Evolutionary conservation across 495 filamentous ascomycete genomes (phyloP).

Genomic region (Podospora pseudoanserina): DNA sequence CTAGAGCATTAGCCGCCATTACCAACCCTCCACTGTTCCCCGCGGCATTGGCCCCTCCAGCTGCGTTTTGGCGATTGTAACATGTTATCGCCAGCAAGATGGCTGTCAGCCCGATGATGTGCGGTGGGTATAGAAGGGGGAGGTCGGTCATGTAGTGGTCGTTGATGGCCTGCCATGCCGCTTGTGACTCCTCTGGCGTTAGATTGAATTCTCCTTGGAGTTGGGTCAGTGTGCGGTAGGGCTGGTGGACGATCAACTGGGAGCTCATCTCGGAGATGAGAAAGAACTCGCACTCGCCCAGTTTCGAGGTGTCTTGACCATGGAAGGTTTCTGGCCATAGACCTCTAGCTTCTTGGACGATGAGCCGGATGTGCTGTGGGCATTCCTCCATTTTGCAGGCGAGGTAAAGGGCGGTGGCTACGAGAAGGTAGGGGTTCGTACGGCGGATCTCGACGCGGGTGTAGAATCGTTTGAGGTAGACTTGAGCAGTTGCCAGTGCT

Average conservation of each 20-base stretch:
- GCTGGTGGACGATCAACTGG: slow-evolving; percentile 92
- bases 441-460: slow-evolving; percentile 83
- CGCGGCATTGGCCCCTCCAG: slow-evolving; percentile 2
- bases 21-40: slow-evolving; percentile 28
- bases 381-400: slow-evolving; percentile 99
- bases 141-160: slow-evolving; percentile 95
- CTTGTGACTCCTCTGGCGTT: slow-evolving; percentile 68
- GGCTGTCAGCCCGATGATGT: slow-evolving; percentile 85
- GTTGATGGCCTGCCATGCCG: slow-evolving; percentile 88
- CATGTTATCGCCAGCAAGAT: slow-evolving; percentile 69
- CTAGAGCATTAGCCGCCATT: slow-evolving; percentile 38
- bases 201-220: slow-evolving; percentile 68
- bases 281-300: slow-evolving; percentile 95
- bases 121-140: slow-evolving; percentile 81
- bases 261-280: slow-evolving; percentile 94
- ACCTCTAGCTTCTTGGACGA: slow-evolving; percentile 79
- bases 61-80: slow-evolving; percentile 56
- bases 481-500: slow-evolving; percentile 87
- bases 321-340: slow-evolving; percentile 89
- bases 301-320: slow-evolving; percentile 72
- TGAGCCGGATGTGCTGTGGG: slow-evolving; percentile 88
- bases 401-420: slow-evolving; percentile 88
- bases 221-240: slow-evolving; percentile 82
- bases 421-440: slow-evolving; percentile 89
- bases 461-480: slow-evolving; percentile 94